These are phyloP conservation scores for Lophiostoma macrostomum DNA, from an alignment of 495 filamentous ascomycete genomes.

Conservation along the genomic window DNA sequence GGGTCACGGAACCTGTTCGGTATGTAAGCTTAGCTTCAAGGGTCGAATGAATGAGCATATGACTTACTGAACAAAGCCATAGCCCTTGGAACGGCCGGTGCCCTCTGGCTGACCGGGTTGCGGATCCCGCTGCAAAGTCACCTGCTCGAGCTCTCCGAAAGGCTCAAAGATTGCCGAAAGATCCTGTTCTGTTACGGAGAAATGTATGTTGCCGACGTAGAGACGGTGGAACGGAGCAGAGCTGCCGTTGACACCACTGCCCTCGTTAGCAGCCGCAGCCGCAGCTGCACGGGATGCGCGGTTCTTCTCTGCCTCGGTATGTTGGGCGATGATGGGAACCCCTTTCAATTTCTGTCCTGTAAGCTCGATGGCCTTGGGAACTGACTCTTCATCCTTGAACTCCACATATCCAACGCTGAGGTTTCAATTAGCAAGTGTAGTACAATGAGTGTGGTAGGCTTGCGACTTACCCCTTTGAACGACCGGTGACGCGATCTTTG, in stretches of 20 bases:
- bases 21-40: slow-evolving; percentile 36
- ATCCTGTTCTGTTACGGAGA: slow-evolving; percentile 97
- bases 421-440: slow-evolving; percentile 9
- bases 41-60: background rate
- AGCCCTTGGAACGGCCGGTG: slow-evolving; percentile 83
- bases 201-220: slow-evolving; percentile 99
- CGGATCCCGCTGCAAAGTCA: slow-evolving; percentile 78
- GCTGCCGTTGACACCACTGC: too few species aligned
- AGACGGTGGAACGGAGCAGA: slow-evolving; percentile 97
- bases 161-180: slow-evolving; percentile 96
- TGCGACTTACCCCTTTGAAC: slow-evolving; percentile 86
- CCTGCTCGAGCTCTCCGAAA: slow-evolving; percentile 96
- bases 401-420: slow-evolving; percentile 97
- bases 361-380: slow-evolving; percentile 90
- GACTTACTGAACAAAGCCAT: slow-evolving; percentile 98
- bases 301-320: slow-evolving; percentile 99
- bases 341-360: slow-evolving; percentile 98
- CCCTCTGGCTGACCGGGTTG: slow-evolving; percentile 53
- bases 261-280: slow-evolving; percentile 56
- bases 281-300: slow-evolving; percentile 89
- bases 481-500: slow-evolving; percentile 94
- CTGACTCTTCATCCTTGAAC: slow-evolving; percentile 95
- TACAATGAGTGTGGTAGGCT: background rate
- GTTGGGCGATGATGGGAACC: slow-evolving; percentile 96
- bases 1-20: slow-evolving; percentile 82